Evolutionary conservation across 345 rosid genomes (phyloP).

Genomic region (Eucalyptus pauciflora): DNA sequence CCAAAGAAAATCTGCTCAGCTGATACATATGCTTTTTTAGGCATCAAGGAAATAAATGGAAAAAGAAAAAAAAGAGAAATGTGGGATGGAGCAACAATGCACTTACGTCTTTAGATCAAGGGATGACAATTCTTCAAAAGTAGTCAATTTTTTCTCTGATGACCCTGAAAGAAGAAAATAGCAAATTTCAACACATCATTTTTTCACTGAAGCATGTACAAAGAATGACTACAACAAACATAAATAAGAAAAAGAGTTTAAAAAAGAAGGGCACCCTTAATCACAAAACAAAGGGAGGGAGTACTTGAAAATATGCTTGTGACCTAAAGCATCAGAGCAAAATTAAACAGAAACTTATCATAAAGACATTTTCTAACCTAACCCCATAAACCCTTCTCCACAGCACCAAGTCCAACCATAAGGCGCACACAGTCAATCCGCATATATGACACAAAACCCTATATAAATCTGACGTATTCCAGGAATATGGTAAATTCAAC

Average conservation of each 20-base stretch:
- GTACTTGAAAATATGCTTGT: not conserved
- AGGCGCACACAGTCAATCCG: not conserved
- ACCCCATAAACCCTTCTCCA: not conserved
- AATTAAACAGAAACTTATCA: not conserved
- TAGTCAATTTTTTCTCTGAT: conserved; percentile 41
- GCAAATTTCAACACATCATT: not conserved
- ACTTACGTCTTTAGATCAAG: conserved; percentile 71
- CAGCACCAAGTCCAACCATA: not conserved
- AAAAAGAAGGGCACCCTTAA: not conserved
- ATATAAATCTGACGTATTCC: not conserved
- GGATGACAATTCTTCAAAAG: conserved; percentile 51
- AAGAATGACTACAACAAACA: not conserved
- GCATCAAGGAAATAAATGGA: not conserved
- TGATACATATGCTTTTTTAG: not conserved
- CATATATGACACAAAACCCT: not conserved
- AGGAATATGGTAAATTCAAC: not conserved
- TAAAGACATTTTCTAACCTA: not conserved
- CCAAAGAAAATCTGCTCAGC: not conserved
- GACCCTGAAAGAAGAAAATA: conserved; percentile 34
- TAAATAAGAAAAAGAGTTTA: not conserved
- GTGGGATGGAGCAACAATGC: not conserved
- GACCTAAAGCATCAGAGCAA: not conserved
- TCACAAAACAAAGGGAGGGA: not conserved
- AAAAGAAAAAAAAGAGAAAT: not conserved
- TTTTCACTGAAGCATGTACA: not conserved